phyloP scores from a whole-genome alignment of 495 filamentous ascomycete genomes.

The Bacidia gigantensis region DNA sequence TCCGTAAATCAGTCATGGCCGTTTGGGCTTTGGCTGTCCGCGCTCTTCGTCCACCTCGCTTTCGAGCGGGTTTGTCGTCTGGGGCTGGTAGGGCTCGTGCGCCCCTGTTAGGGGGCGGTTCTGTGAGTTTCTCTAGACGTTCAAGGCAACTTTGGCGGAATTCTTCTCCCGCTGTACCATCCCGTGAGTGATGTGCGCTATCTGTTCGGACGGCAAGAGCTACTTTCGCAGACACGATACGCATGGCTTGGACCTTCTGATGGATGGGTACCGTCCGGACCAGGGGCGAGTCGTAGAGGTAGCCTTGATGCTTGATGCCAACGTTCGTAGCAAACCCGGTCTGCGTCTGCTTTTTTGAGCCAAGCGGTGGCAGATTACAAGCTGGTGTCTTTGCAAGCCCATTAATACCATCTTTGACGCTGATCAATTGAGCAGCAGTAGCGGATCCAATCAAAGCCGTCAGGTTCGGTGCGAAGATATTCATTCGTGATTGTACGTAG shows the following conservation, averaged over 20 bases:
- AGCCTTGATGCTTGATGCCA: slow-evolving; percentile 83
- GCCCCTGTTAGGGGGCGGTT: slow-evolving; percentile 85
- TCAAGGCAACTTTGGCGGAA: slow-evolving; percentile 70
- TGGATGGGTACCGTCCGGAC: slow-evolving; percentile 72
- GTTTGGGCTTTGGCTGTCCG: slow-evolving; percentile 93
- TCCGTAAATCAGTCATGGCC: slow-evolving; percentile 92
- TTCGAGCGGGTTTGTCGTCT: slow-evolving; percentile 87
- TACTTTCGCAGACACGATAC: slow-evolving; percentile 86
- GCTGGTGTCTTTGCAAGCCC: slow-evolving; percentile 84
- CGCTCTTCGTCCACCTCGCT: slow-evolving; percentile 82
- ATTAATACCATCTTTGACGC: slow-evolving; percentile 75
- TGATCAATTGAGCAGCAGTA: slow-evolving; percentile 93
- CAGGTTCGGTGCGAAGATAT: slow-evolving; percentile 84
- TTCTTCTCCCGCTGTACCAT: slow-evolving; percentile 75
- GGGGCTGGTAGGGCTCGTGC: slow-evolving; percentile 80
- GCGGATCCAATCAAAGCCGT: slow-evolving; percentile 86
- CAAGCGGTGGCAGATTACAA: slow-evolving; percentile 81
- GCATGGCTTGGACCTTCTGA: slow-evolving; percentile 86
- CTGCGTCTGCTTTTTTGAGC: slow-evolving; percentile 70
- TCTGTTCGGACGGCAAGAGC: slow-evolving; percentile 83
- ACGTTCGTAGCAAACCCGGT: slow-evolving; percentile 88
- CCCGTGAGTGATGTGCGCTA: slow-evolving; percentile 64
- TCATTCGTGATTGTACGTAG: slow-evolving; percentile 97
- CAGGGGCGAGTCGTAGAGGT: slow-evolving; percentile 80
- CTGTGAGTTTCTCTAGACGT: slow-evolving; percentile 84